Evolutionary conservation across 768 basidiomycete species (phyloP).

Genomic region (Pleurotus djamor): DNA sequence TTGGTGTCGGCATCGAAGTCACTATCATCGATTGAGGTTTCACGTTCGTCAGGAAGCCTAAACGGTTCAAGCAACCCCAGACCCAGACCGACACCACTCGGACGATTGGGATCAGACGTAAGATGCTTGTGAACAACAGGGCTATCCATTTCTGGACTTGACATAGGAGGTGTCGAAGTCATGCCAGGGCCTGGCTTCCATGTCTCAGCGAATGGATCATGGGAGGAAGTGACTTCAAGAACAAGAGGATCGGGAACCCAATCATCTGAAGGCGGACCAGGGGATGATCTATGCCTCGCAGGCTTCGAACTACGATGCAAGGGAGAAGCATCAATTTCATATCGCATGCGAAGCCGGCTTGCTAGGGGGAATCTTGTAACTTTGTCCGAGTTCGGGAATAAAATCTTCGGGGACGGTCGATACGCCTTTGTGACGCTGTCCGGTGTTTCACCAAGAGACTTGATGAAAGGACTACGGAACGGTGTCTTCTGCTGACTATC

Average conservation of each 20-base stretch:
- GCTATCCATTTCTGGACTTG: conserved; percentile 42
- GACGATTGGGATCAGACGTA: background rate
- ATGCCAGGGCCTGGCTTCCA: conserved; percentile 41
- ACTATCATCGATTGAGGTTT: conserved; percentile 20
- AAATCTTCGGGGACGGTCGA: conserved; percentile 35
- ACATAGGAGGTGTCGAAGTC: conserved; percentile 23
- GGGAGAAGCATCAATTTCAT: conserved; percentile 47
- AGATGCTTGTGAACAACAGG: conserved; percentile 38
- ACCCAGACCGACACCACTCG: conserved; percentile 34
- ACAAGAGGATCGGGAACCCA: conserved; percentile 33
- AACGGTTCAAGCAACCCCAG: conserved; percentile 60
- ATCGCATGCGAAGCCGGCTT: conserved; percentile 18
- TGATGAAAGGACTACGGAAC: conserved; percentile 22
- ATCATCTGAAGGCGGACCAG: conserved; percentile 22
- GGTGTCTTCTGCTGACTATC: conserved; percentile 32
- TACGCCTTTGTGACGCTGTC: conserved; percentile 28
- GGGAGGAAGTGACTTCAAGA: conserved; percentile 1
- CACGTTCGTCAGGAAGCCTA: conserved; percentile 32
- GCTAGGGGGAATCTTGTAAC: conserved; percentile 3
- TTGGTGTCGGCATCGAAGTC: conserved; percentile 28
- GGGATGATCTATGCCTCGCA: background rate
- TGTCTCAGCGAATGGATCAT: conserved; percentile 46
- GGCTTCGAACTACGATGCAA: conserved; percentile 28
- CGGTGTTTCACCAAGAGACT: conserved; percentile 20
- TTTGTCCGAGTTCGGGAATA: conserved; percentile 24